Percentiles rank a stretch among this genome's conserved stretches.
Evolutionary conservation across 2,329 filamentous ascomycete species (phyloP).

Genomic region (Colletotrichum musae): DNA sequence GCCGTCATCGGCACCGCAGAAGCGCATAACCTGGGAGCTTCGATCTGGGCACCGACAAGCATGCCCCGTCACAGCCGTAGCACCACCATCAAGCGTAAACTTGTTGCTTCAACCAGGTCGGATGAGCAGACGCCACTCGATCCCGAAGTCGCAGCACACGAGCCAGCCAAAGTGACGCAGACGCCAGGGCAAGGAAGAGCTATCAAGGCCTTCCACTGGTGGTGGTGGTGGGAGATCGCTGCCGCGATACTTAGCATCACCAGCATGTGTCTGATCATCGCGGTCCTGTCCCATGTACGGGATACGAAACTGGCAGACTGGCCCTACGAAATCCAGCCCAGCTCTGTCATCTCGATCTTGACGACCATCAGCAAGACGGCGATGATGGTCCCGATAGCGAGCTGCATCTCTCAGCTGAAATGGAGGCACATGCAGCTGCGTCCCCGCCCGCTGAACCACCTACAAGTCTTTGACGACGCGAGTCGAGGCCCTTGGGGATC

Average conservation of each 20-base stretch:
- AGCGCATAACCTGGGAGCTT: neutral
- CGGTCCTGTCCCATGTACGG: slow-evolving; percentile 17
- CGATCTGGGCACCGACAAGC: neutral
- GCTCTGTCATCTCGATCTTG: slow-evolving; percentile 52
- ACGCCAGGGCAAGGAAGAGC: neutral
- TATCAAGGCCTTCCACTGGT: slow-evolving; percentile 14
- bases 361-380: slow-evolving; percentile 49
- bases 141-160: neutral
- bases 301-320: slow-evolving; percentile 17
- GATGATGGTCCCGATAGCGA: slow-evolving; percentile 49
- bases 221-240: slow-evolving; percentile 38
- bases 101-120: neutral
- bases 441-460: slow-evolving; percentile 43
- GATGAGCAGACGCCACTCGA: neutral
- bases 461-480: slow-evolving; percentile 48
- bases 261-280: slow-evolving; percentile 28
- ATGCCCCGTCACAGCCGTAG: neutral
- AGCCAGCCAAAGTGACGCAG: neutral
- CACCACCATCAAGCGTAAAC: neutral
- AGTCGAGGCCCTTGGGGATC: slow-evolving; percentile 48
- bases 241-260: slow-evolving; percentile 29
- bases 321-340: slow-evolving; percentile 45
- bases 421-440: slow-evolving; percentile 48
- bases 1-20: neutral
- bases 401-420: slow-evolving; percentile 53